Evolutionary conservation across 2,329 filamentous ascomycete genomes (phyloP).

Genomic region (Alternaria hordeiaustralica): DNA sequence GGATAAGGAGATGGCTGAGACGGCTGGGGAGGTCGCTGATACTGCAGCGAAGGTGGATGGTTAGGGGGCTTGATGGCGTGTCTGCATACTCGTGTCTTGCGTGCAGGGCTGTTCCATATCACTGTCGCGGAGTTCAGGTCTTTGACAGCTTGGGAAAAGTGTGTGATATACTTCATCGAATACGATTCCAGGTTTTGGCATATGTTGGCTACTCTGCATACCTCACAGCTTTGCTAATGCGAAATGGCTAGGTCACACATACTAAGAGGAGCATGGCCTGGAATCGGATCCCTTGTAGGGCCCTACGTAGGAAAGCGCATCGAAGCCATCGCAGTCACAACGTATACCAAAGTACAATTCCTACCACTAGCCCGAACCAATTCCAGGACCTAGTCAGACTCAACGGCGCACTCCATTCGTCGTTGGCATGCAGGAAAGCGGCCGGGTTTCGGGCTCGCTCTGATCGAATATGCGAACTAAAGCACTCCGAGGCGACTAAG

Average conservation of each 20-base stretch:
- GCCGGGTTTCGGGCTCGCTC: too few relatives aligned
- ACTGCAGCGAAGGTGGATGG: slow-evolving; percentile 47
- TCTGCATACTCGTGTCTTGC: not conserved
- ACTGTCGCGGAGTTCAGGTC: not conserved
- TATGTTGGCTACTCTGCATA: not conserved
- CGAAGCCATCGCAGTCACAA: not conserved
- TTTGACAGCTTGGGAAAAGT: not conserved
- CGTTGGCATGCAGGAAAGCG: too few relatives aligned
- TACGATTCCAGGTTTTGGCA: not conserved
- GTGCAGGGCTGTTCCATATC: not conserved
- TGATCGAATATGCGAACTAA: too few relatives aligned
- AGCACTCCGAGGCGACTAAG: not conserved
- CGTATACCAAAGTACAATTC: too few relatives aligned
- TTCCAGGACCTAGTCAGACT: too few relatives aligned
- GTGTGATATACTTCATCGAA: not conserved
- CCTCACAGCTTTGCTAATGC: not conserved
- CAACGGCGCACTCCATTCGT: too few relatives aligned
- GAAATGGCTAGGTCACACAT: not conserved
- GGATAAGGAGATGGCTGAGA: slow-evolving; percentile 55
- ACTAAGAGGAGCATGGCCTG: not conserved
- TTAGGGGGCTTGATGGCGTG: slow-evolving; percentile 16
- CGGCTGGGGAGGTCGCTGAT: slow-evolving; percentile 28
- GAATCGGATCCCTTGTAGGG: not conserved
- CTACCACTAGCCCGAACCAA: too few relatives aligned
- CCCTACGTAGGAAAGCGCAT: not conserved